phyloP scores from a whole-genome alignment of 2,329 filamentous ascomycete species.

The Plenodomus tracheiphilus region DNA sequence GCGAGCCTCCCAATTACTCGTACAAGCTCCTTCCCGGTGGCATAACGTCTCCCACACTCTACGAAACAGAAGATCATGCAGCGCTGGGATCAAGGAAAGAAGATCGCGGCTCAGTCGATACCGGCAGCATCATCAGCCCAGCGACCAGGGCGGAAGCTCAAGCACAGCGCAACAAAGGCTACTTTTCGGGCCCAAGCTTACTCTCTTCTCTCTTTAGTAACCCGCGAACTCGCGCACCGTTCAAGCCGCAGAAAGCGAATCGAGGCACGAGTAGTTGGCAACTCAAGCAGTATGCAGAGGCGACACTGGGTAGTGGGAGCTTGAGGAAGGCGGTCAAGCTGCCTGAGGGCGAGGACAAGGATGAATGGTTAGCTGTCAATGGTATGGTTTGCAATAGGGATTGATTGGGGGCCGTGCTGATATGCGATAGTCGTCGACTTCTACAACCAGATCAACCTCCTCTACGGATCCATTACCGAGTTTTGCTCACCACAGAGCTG shows the following conservation, averaged over 20 bases:
- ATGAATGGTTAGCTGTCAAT: constrained; percentile 98
- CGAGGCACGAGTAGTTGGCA: constrained; percentile 92
- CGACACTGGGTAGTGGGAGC: constrained; percentile 91
- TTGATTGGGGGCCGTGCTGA: constrained; percentile 12
- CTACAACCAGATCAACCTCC: constrained; percentile 99
- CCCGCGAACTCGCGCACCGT: constrained; percentile 84
- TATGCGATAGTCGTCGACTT: constrained; percentile 86
- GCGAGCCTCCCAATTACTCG: constrained; percentile 41
- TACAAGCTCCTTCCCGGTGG: constrained; percentile 27
- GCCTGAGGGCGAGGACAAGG: constrained; percentile 94
- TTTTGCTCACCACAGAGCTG: constrained; percentile 98
- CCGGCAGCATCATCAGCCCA: constrained; percentile 13
- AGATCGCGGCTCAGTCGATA: constrained; percentile 5
- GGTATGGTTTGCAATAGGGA: constrained; percentile 57
- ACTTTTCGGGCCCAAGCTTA: constrained; percentile 36
- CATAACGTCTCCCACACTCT: constrained; percentile 8
- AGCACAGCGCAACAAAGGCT: constrained; percentile 14
- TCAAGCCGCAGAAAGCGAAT: constrained; percentile 81
- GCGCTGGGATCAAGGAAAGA: constrained; percentile 16
- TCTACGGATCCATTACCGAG: constrained; percentile 98
- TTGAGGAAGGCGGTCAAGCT: constrained; percentile 95
- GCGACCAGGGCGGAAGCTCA: constrained; percentile 7
- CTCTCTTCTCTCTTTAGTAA: constrained; percentile 62
- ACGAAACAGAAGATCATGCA: constrained; percentile 4
- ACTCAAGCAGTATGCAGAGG: constrained; percentile 95